Evolutionary conservation across 345 rosid genomes (phyloP), one percentile per base, ranked within the genome.

Genomic region (Camelina hispida): DNA sequence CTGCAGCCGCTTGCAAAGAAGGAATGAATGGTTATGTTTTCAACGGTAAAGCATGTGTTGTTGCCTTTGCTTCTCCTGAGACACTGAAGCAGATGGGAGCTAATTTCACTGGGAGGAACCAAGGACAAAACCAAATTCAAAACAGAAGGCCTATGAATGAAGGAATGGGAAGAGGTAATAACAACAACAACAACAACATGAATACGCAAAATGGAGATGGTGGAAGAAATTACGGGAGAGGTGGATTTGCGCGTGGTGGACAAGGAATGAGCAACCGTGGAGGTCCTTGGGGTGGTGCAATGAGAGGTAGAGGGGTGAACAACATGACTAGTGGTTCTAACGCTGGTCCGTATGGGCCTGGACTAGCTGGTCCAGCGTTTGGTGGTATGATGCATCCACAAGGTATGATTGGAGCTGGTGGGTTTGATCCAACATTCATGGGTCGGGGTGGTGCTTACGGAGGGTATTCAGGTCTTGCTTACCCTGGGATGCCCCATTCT

Each of bases 71-170:
- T 79, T 89, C 94, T 70, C 91, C 88, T 35, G 90, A 91, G 54
- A 87, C 94, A 32, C 64, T 91, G 79, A 91, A 86, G 84, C 90
- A 89, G 83, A 87, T 87, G 92, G 94, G 92, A 74, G 91, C 88
- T 69, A 78, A 87, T 61, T 86, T 86, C 77, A 79, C 83, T 22
- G 88, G 85, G 80, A 87, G 86, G 80, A 81, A 67, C 70, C 91
- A 88, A 74, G 87, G 83, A 17, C 92, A 86, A 73, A 78, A 87
- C 76, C 90, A 88, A 71, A 22, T 86, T 60, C 97, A 91, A 34
- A 74, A 85, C 82, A 87, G 94, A 78, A 85, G 94, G 73, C 84
- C 94, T 35, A 64, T 82, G 68, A 86, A 86, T 68, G 97, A 91
- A 59, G 91, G 88, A 61, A 59, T 88, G 43, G 88, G 91, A 73